Conservation (phyloP, 768 basidiomycete genomes). For the Lyophyllum atratum region DNA sequence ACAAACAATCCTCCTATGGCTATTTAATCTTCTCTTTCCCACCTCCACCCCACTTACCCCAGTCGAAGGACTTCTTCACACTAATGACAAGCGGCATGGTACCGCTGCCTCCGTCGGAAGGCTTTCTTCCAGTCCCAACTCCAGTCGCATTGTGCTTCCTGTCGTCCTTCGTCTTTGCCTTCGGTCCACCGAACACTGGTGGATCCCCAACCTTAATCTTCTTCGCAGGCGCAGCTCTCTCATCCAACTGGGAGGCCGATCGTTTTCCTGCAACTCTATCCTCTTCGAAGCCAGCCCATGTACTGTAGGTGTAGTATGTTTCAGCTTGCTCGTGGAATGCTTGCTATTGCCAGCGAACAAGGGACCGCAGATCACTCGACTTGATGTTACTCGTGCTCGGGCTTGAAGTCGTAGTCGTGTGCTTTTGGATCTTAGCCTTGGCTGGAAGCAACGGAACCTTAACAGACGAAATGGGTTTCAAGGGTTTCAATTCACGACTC, state of each 20-base stretch:
- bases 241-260: neutral
- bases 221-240: neutral
- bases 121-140: neutral
- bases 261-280: neutral
- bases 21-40: neutral
- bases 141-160: neutral
- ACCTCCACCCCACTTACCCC: constrained; percentile 21
- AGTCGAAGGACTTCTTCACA: constrained; percentile 16
- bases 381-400: neutral
- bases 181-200: neutral
- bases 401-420: neutral
- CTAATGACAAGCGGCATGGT: neutral
- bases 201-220: constrained; percentile 1
- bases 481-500: constrained; percentile 11
- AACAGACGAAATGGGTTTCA: constrained; percentile 28
- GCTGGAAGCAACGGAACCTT: constrained; percentile 25
- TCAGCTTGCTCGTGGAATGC: neutral
- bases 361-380: neutral
- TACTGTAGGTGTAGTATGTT: neutral
- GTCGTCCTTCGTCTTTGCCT: neutral
- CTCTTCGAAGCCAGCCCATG: constrained; percentile 4
- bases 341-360: neutral
- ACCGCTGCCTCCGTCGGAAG: neutral
- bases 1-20: neutral
- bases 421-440: constrained; percentile 4